phyloP scores from a whole-genome alignment of 2,329 filamentous ascomycete species.

The Teratosphaeriaceae sp. region DNA sequence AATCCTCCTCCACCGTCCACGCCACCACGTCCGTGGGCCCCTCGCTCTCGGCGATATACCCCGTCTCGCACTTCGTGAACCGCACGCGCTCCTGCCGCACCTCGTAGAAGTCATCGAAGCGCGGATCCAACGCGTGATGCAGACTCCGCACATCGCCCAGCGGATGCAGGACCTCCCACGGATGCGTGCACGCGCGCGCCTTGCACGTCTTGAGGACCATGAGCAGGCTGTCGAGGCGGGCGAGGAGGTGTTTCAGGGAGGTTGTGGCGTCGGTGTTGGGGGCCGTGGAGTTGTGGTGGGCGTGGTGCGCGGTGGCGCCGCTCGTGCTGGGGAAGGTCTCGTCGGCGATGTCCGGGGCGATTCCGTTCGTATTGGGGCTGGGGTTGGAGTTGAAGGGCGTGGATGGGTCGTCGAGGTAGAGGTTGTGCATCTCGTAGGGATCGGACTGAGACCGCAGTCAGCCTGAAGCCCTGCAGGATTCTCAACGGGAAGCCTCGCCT shows the following conservation, averaged over 20 bases:
- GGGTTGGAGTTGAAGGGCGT: neutral
- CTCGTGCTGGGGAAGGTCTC: neutral
- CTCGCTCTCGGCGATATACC: conserved; percentile 51
- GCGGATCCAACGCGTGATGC: conserved; percentile 18
- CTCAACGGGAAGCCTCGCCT: neutral
- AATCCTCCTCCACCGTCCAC: neutral
- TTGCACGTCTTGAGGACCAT: conserved; percentile 30
- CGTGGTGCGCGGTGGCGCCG: neutral
- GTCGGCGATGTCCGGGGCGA: neutral
- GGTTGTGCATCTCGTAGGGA: conserved; percentile 19
- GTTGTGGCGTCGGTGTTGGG: neutral
- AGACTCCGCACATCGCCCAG: conserved; percentile 21
- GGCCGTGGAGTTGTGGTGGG: no score
- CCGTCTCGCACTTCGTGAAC: conserved; percentile 49
- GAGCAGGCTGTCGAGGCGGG: conserved; percentile 27
- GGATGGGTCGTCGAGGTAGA: conserved; percentile 6
- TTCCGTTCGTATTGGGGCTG: no score
- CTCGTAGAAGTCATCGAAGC: conserved; percentile 29
- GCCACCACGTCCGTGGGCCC: conserved; percentile 33
- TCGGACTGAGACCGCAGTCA: conserved; percentile 5
- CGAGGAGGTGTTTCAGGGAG: conserved; percentile 9
- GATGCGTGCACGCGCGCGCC: conserved; percentile 21
- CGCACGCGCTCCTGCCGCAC: conserved; percentile 36
- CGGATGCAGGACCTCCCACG: conserved; percentile 28
- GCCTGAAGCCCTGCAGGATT: neutral